Evolutionary conservation across 768 basidiomycete genomes (phyloP).

Genomic region (Hygrophorus pudorinus): DNA sequence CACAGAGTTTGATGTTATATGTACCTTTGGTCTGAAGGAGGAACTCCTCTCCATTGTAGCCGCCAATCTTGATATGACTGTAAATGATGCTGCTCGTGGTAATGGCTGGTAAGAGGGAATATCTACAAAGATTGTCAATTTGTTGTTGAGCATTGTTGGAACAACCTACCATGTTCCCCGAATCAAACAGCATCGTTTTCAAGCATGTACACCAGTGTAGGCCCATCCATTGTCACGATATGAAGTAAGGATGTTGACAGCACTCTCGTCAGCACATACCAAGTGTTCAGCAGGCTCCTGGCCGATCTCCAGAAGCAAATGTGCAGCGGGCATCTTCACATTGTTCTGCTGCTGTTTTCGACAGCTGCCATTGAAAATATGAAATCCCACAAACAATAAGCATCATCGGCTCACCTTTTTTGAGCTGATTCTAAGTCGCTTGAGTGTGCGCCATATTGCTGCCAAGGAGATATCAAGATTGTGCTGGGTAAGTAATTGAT

Average conservation of each 20-base stretch:
- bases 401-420: conserved; percentile 2
- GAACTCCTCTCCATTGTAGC: conserved; percentile 16
- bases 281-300: conserved; percentile 8
- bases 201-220: conserved; percentile 6
- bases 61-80: conserved; percentile 13
- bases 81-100: conserved; percentile 12
- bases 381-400: neutral
- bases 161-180: conserved; percentile 11
- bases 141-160: neutral
- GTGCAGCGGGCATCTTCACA: conserved; percentile 7
- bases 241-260: conserved; percentile 12
- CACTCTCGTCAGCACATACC: conserved; percentile 12
- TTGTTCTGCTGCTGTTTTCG: conserved; percentile 8
- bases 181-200: conserved; percentile 10
- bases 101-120: conserved; percentile 15
- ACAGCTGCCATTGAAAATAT: conserved; percentile 6
- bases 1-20: no score
- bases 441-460: conserved; percentile 9
- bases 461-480: conserved; percentile 7
- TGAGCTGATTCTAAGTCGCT: conserved; percentile 7
- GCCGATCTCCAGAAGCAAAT: conserved; percentile 9
- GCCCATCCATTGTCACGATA: conserved; percentile 11
- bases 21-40: no score
- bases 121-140: conserved; percentile 6
- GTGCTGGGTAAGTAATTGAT: conserved; percentile 8